Evolutionary conservation across 192 early-diverging fungal species (phyloP), one percentile per base, ranked within the genome.

Genomic region (Tieghemiomyces parasiticus): DNA sequence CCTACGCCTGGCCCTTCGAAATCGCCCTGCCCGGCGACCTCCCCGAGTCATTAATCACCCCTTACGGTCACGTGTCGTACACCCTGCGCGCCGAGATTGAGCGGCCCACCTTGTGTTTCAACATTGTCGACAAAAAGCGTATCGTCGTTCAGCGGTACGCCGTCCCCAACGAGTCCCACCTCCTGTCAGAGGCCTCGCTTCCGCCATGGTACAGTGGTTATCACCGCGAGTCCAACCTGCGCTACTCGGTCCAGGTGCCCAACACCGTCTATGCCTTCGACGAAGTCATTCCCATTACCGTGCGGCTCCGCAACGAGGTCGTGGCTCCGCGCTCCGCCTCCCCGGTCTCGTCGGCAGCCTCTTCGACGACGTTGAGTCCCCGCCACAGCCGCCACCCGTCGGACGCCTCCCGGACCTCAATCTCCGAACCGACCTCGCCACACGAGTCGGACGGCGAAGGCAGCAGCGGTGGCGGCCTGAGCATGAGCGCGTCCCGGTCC

Each of bases 1-100:
- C 54, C 2, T 56, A 56, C 24, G 34, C 54, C 34, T 56, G 54
- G 54, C 54, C 54, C 54, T 56, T 56, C 34, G 54, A 56, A 24
- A 56, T 56, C 16, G 32, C 54, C 19, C 34, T 56, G 14, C 54
- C 54, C 2, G 54, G 54, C 32, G 54, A 56, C 32, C 32, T 56
- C 12, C 54, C 54, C 2, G 54, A 56, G 33, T 28, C 31, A 8
- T 20, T 56, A 31, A 35, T 9, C 16, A 31, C 32, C 19, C 34
- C 54, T 31, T 24, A 33, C 6, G 54, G 54, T 24, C 32, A 56
- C 13, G 54, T 56, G 34, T 10, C 54, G 29, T 56, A 56, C 54
- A 24, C 34, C 29, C 34, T 56, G 34, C 54, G 54, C 28, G 54
- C 54, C 24, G 54, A 56, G 24, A 16, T 56, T 10, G 54, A 56